Percentiles rank a stretch among this genome's conserved stretches.
Conservation (phyloP, 2,329 filamentous ascomycete genomes). For the Alternaria triticina region DNA sequence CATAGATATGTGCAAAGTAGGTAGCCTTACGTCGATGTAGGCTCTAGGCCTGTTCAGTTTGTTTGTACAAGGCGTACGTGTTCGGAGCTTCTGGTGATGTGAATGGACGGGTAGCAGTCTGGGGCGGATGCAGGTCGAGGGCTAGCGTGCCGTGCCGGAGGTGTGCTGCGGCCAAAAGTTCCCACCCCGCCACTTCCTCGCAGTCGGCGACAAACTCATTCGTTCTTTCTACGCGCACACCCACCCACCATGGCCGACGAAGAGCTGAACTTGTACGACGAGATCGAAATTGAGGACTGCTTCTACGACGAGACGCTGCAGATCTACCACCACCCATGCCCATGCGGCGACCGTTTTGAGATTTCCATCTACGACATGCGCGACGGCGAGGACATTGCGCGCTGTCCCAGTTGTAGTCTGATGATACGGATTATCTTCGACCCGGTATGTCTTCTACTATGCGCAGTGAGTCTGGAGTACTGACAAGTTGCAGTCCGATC, state of each 20-base stretch:
- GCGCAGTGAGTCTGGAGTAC: background rate
- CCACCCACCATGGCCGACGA: slow-evolving; percentile 41
- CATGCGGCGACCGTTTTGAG: slow-evolving; percentile 96
- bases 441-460: slow-evolving; percentile 60
- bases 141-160: slow-evolving; percentile 14
- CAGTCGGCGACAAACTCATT: slow-evolving; percentile 7
- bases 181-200: slow-evolving; percentile 8
- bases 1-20: too few species aligned
- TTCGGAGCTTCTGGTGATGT: slow-evolving; percentile 7
- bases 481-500: slow-evolving; percentile 34
- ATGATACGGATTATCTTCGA: slow-evolving; percentile 98
- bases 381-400: slow-evolving; percentile 92
- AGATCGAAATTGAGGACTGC: slow-evolving; percentile 94
- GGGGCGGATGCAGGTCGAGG: slow-evolving; percentile 1
- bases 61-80: background rate
- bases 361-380: slow-evolving; percentile 83
- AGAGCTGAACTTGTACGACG: slow-evolving; percentile 80
- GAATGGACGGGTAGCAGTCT: slow-evolving; percentile 6
- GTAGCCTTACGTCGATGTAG: too few species aligned
- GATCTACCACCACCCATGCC: slow-evolving; percentile 95
- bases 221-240: background rate
- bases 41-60: too few species aligned
- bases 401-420: slow-evolving; percentile 95
- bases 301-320: slow-evolving; percentile 93
- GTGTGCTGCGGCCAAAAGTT: slow-evolving; percentile 15